A percentile compares a stretch with the other conserved stretches of the same genome.
phyloP scores from a whole-genome alignment of 2,329 filamentous ascomycete genomes.

The Monilinia polystroma region DNA sequence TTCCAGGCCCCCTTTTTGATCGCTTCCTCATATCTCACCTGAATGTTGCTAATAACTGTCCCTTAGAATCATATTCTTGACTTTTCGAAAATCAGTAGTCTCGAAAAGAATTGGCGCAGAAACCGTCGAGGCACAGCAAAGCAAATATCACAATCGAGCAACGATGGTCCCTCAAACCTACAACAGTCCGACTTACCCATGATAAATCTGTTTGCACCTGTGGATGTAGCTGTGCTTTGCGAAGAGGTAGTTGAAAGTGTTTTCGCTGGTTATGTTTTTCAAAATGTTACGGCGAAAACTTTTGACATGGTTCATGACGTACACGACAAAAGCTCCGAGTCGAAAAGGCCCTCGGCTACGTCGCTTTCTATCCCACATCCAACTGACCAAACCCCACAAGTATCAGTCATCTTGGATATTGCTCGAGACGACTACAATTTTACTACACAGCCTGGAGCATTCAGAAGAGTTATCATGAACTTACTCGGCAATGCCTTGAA shows the following conservation, averaged over 20 bases:
- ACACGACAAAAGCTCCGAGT: slow-evolving; percentile 17
- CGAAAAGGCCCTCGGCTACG: slow-evolving; percentile 19
- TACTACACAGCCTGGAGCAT: slow-evolving; percentile 54
- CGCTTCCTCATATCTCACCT: not conserved
- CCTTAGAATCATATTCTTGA: slow-evolving; percentile 44
- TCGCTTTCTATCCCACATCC: slow-evolving; percentile 17
- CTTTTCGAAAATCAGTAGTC: slow-evolving; percentile 44
- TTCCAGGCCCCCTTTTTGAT: not conserved
- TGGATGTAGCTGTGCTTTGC: slow-evolving; percentile 39
- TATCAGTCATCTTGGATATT: slow-evolving; percentile 38
- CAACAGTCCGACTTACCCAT: slow-evolving; percentile 39
- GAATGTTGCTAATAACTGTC: not conserved
- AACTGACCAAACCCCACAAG: slow-evolving; percentile 28
- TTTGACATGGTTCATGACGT: slow-evolving; percentile 39
- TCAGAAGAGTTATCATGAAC: slow-evolving; percentile 58
- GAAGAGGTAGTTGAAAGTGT: slow-evolving; percentile 42
- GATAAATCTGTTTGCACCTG: slow-evolving; percentile 40
- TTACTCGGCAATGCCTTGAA: slow-evolving; percentile 63
- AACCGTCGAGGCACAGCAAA: slow-evolving; percentile 28
- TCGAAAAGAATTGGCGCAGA: slow-evolving; percentile 40
- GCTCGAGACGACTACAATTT: slow-evolving; percentile 41
- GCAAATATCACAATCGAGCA: slow-evolving; percentile 13
- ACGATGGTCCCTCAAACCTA: slow-evolving; percentile 25
- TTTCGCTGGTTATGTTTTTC: slow-evolving; percentile 40
- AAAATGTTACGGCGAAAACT: slow-evolving; percentile 37